A percentile compares a stretch with the other conserved stretches of the same genome.
phyloP scores from a whole-genome alignment of 805 yeast species.

The Pichia cabralensis region DNA sequence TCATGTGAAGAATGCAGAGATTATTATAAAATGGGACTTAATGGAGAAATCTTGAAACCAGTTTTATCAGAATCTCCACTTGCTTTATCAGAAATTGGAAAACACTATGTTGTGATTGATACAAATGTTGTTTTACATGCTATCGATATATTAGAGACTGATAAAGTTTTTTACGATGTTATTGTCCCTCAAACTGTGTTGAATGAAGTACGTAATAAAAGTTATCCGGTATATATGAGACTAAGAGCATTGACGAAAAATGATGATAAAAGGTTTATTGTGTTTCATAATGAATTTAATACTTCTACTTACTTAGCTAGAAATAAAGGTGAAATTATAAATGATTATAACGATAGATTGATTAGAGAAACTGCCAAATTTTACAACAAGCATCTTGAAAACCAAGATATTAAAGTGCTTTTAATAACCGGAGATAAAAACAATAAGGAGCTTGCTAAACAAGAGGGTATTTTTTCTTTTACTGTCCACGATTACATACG shows the following conservation, averaged over 20 bases:
- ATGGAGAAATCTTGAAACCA: conserved; percentile 56
- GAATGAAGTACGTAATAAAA: conserved; percentile 83
- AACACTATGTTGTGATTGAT: conserved; percentile 80
- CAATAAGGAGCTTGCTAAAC: conserved; percentile 47
- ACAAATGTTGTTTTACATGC: conserved; percentile 83
- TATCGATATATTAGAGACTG: conserved; percentile 79
- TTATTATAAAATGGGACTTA: conserved; percentile 49
- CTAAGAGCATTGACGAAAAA: conserved; percentile 65
- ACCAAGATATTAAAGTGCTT: conserved; percentile 35
- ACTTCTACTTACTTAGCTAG: conserved; percentile 60
- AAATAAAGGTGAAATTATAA: conserved; percentile 56
- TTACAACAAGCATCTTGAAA: conserved; percentile 56
- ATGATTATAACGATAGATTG: conserved; percentile 88
- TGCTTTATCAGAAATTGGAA: conserved; percentile 36
- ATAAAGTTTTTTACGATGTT: conserved; percentile 72
- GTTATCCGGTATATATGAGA: conserved; percentile 82
- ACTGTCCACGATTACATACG: conserved; percentile 64
- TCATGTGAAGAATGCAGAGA: conserved; percentile 55
- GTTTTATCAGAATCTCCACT: conserved; percentile 58
- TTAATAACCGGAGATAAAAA: conserved; percentile 71
- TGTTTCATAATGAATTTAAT: conserved; percentile 88
- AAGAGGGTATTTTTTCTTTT: conserved; percentile 44
- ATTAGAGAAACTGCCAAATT: conserved; percentile 67
- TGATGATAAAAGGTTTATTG: conserved; percentile 74
- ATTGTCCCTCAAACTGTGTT: conserved; percentile 91